Conservation (phyloP, 176 grass and related monocot species). For the Miscanthus lutarioriparius region DNA sequence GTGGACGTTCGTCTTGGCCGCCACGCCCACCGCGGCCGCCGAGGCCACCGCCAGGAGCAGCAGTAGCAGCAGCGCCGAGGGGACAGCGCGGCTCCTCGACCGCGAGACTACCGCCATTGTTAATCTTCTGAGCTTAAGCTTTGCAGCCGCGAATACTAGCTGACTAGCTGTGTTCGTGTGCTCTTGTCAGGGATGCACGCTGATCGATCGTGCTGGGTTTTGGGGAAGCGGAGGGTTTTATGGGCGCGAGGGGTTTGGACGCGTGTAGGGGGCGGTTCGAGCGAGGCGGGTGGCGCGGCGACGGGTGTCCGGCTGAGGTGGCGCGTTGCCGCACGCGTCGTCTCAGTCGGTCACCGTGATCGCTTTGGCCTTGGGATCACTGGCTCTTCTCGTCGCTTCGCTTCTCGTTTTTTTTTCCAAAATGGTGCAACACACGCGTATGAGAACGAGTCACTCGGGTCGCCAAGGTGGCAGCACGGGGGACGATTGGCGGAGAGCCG, state of each 20-base stretch:
- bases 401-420: slow-evolving; percentile 21
- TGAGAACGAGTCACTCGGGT: neutral
- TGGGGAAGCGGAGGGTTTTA: slow-evolving; percentile 13
- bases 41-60: slow-evolving; percentile 20
- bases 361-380: slow-evolving; percentile 17
- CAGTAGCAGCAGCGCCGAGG: slow-evolving; percentile 46
- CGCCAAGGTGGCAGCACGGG: neutral
- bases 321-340: slow-evolving; percentile 39
- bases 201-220: neutral
- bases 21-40: neutral
- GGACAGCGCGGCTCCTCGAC: slow-evolving; percentile 31
- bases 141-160: neutral
- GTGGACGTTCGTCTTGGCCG: slow-evolving; percentile 24
- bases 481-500: neutral
- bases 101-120: slow-evolving; percentile 30
- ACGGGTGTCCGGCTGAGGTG: slow-evolving; percentile 59
- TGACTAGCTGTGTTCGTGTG: neutral
- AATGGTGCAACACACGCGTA: neutral
- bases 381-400: slow-evolving; percentile 30
- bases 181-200: neutral
- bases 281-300: slow-evolving; percentile 21
- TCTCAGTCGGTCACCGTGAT: neutral
- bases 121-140: neutral
- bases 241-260: slow-evolving; percentile 10
- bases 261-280: slow-evolving; percentile 34